phyloP scores from a whole-genome alignment of 2,329 filamentous ascomycete species.

The Cytospora leucostoma region DNA sequence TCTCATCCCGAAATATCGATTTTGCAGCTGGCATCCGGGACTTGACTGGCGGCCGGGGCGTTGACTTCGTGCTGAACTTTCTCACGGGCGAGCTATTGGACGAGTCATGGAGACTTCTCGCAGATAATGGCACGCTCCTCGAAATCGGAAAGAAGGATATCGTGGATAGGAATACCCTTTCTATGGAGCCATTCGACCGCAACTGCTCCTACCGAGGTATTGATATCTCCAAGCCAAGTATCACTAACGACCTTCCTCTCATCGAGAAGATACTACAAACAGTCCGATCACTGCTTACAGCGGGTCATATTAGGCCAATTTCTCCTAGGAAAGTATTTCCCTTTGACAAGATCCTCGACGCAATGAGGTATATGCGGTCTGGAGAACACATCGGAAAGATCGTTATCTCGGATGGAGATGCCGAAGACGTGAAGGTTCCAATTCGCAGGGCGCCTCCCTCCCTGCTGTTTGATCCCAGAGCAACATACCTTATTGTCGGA shows the following conservation, averaged over 20 bases:
- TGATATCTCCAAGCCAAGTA: conserved; percentile 25
- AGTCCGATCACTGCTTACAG: no score
- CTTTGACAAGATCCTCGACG: neutral
- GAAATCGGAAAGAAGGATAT: conserved; percentile 34
- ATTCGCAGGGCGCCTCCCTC: neutral
- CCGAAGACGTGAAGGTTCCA: neutral
- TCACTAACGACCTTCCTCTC: conserved; percentile 15
- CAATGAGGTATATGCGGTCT: neutral
- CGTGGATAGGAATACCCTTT: conserved; percentile 28
- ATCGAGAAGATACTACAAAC: no score
- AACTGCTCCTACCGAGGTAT: conserved; percentile 30
- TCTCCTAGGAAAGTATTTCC: neutral
- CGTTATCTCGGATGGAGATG: neutral
- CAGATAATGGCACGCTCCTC: conserved; percentile 37
- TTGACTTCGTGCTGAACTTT: conserved; percentile 36
- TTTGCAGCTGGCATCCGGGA: conserved; percentile 35
- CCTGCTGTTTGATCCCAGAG: neutral
- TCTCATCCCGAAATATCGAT: conserved; percentile 34
- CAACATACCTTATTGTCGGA: conserved; percentile 8
- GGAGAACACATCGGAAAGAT: conserved; percentile 14
- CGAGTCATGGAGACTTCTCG: conserved; percentile 36
- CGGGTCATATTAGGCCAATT: conserved; percentile 8
- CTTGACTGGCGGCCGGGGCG: conserved; percentile 34
- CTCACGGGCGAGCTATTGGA: conserved; percentile 34
- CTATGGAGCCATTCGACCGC: conserved; percentile 29